Conservation (phyloP, 257 asterid species). For the Gentiana straminea region DNA sequence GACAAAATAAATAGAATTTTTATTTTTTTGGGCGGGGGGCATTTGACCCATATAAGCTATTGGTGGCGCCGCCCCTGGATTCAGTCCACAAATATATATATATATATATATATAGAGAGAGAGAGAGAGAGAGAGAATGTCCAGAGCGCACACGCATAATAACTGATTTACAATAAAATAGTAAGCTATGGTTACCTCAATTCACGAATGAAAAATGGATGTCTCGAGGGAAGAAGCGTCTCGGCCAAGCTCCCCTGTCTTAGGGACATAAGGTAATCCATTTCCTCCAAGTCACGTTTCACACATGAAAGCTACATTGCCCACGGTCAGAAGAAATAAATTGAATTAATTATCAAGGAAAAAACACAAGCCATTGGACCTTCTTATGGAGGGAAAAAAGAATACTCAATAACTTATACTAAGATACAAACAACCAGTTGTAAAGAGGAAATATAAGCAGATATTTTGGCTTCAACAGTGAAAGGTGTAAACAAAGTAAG, state of each 20-base stretch:
- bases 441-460: not conserved
- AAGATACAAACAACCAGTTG: not conserved
- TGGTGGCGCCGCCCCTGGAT: too few relatives aligned
- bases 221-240: conserved; percentile 86
- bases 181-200: conserved; percentile 45
- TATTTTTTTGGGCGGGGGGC: too few relatives aligned
- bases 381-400: not conserved
- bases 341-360: not conserved
- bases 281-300: conserved; percentile 82
- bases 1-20: too few relatives aligned
- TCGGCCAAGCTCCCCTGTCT: conserved; percentile 80
- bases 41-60: too few relatives aligned
- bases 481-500: not conserved
- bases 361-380: not conserved
- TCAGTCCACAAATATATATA: too few relatives aligned
- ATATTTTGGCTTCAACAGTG: not conserved
- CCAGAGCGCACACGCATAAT: too few relatives aligned
- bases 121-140: not conserved
- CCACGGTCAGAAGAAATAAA: conserved; percentile 11
- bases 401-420: not conserved
- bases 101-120: not conserved
- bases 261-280: conserved; percentile 90
- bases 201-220: conserved; percentile 76
- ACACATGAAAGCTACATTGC: conserved; percentile 65
- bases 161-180: not conserved